Evolutionary conservation across 805 yeast genomes (phyloP).

Genomic region (Yarrowia yakushimensis): DNA sequence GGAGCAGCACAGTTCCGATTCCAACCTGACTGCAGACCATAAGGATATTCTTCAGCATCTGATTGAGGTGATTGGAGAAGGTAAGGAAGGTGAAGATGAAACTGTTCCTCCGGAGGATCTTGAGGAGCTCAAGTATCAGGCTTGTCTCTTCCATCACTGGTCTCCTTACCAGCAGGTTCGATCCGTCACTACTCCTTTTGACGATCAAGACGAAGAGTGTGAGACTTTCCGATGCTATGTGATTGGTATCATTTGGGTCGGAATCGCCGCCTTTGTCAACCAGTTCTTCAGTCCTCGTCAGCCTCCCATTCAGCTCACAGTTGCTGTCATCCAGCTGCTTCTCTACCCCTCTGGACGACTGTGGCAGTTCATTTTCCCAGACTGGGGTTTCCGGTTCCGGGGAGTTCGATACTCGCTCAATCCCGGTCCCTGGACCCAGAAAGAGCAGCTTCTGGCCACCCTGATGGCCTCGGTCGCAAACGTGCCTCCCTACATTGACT

Average conservation of each 20-base stretch:
- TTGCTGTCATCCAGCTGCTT: conserved; percentile 53
- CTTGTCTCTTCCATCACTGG: conserved; percentile 34
- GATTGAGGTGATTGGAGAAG: neutral
- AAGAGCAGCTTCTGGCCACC: conserved; percentile 66
- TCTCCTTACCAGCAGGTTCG: conserved; percentile 55
- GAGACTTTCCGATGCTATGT: conserved; percentile 54
- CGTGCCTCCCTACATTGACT: conserved; percentile 42
- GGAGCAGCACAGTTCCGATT: conserved; percentile 46
- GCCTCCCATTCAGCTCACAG: conserved; percentile 49
- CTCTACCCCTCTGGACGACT: conserved; percentile 53
- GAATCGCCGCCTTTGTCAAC: conserved; percentile 50
- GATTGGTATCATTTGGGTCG: conserved; percentile 50
- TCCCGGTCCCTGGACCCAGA: conserved; percentile 63
- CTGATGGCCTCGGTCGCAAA: conserved; percentile 37
- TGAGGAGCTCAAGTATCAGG: conserved; percentile 42
- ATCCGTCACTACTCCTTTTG: conserved; percentile 46
- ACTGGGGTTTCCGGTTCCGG: conserved; percentile 41
- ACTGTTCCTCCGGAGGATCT: neutral
- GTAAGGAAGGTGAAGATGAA: neutral
- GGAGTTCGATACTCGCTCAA: conserved; percentile 47
- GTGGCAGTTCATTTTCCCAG: conserved; percentile 28
- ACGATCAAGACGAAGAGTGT: conserved; percentile 46
- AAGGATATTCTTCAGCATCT: conserved; percentile 29
- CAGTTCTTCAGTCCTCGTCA: conserved; percentile 49
- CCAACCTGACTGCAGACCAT: conserved; percentile 44